Evolutionary conservation across 1,284 basidiomycete genomes (phyloP), one percentile per base, ranked within the genome.

Genomic region (Cryptococcus sp.): DNA sequence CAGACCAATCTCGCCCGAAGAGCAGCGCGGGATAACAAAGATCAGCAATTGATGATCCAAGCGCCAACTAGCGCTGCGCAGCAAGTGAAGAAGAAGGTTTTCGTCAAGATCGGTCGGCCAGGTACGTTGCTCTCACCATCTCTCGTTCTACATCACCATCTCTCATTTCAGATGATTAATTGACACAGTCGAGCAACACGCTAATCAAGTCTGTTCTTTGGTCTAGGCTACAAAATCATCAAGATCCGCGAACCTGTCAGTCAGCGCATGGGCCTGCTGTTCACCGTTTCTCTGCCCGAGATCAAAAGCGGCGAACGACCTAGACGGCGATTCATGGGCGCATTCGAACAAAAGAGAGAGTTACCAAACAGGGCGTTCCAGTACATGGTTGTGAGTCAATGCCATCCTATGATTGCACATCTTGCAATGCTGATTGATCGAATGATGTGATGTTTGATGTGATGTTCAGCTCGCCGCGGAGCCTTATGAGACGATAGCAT

Each of bases 401-500:
- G 22, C 34, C 43, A n/a, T 25, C n/a, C 38, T 37, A 6, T 11
- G 22, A 16, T 23, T 13, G 41, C 26, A 45, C 13, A 19, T 13
- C 11, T 5, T 25, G 23, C 5, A 6, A 48, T 38, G 10, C 46
- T 40, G n/a, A 19, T 22, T 19, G 8, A 41, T 17, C 40, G 22
- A 25, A n/a, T 7, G 6, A 16, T 51, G 55, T 58, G 34, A 62
- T 46, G 6, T 17, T 25, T 51, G 11, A 4, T 19, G 37, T 8
- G 26, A 15, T 29, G 34, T 26, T 26, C 67, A 96, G 92, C 90
- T 99, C 56, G 96, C 95, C 17, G 94, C 96, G 19, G 96, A 99
- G 72, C 95, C 96, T 6, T 99, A 99, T 75, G 95, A 99, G 80
- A 98, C 93, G 3, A 95, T 99, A 66, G 91, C 94, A 10, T 99